Base-by-base conservation (phyloP, 495 filamentous ascomycete genomes). In the Aspergillus sclerotioniger region DNA sequence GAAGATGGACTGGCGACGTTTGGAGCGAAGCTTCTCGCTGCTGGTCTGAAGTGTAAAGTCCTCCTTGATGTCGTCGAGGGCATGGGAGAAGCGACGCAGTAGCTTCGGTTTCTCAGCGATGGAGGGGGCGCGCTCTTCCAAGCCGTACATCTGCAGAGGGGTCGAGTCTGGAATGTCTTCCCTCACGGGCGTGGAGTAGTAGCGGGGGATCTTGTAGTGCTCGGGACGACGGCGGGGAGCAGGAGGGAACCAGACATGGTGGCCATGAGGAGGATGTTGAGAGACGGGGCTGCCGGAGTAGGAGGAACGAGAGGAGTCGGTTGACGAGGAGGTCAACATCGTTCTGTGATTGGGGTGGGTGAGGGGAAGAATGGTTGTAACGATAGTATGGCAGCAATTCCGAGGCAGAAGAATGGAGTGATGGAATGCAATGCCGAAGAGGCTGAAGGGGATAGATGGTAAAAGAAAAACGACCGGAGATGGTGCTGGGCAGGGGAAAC, bases 11-110 rank as follows among this genome's bases (percentile, higher is more conserved):
- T 68, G 68, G 31, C 74, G 73, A 28, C 67, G 63, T 39, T 44
- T 45, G 48, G 28, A 35, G 10, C 53, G 53, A 43, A 73, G 64
- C 56, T 65, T 70, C 31, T 68, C 66, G 37, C 69, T 67, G 8
- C 64, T 66, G 44, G 54, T 51, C 37, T 73, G 61, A 19, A 70
- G 59, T 3, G 68, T 60, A 25, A 72, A 64, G 48, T 77, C 73
- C 56, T 77, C 74, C 19, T 71, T 71, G 65, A 76, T 76, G 48
- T 76, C 71, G 58, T 67, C 74, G 28, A 77, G 69, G 41, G 69
- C 72, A 57, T 74, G 68, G 17, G 74, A 77, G 57, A 77, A 65
- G 20, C 74, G 71, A 55, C 59, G 66, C 48, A 76, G 51, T n/a
- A 73, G 66, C 21, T 68, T 70, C 47, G 71, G 61, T 49, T 61